A percentile compares a stretch with the other conserved stretches of the same genome.
phyloP scores from a whole-genome alignment of 1,284 basidiomycete species.

The Ustilago tritici region DNA sequence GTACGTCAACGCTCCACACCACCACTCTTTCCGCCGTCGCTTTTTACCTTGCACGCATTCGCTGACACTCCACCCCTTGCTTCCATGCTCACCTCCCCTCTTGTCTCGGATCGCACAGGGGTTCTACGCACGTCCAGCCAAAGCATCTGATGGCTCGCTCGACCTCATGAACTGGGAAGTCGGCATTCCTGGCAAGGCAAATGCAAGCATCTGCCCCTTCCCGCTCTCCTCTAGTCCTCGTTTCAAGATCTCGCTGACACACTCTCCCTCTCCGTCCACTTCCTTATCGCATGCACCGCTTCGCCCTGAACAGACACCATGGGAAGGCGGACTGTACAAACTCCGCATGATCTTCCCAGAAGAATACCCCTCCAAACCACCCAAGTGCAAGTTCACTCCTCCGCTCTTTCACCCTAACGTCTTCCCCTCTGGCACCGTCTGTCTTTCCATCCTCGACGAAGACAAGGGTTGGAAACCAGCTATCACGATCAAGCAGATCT shows the following conservation, averaged over 20 bases:
- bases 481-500: constrained; percentile 98
- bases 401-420: constrained; percentile 98
- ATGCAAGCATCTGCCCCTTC: constrained; percentile 48
- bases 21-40: background rate
- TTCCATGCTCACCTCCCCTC: background rate
- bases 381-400: constrained; percentile 98
- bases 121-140: constrained; percentile 93
- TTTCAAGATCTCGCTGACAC: background rate
- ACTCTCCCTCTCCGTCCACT: background rate
- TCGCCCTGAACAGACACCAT: constrained; percentile 79
- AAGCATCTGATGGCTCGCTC: constrained; percentile 89
- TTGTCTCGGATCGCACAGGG: constrained; percentile 75
- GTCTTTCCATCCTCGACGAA: constrained; percentile 96
- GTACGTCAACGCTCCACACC: constrained; percentile 74
- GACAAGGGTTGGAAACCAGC: constrained; percentile 99
- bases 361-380: constrained; percentile 89
- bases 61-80: constrained; percentile 3
- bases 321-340: constrained; percentile 96
- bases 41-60: background rate
- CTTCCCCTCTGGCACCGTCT: constrained; percentile 98
- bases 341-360: constrained; percentile 78
- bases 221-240: background rate
- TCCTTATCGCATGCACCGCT: background rate
- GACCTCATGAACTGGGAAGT: constrained; percentile 99
- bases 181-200: constrained; percentile 73